phyloP scores from a whole-genome alignment of 306 rosid genomes.

The Aeschynomene evenia region DNA sequence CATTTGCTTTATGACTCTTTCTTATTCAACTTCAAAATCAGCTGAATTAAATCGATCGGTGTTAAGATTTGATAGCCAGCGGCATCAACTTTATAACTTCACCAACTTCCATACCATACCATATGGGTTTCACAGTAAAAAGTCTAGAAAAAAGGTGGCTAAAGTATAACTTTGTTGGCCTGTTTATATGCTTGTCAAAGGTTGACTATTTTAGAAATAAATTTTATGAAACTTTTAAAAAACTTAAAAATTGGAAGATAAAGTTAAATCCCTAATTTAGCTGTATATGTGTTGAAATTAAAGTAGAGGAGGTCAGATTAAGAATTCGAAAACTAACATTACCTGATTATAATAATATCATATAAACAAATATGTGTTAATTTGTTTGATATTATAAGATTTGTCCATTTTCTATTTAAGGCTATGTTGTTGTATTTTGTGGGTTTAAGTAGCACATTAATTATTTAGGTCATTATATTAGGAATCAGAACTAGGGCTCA shows the following conservation, averaged over 20 bases:
- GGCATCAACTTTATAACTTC: constrained; percentile 10
- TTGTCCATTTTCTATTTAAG: neutral
- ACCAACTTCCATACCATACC: constrained; percentile 33
- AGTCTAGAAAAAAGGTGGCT: constrained; percentile 16
- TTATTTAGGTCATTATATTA: no score
- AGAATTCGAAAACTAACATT: neutral
- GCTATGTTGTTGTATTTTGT: neutral
- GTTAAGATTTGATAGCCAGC: constrained; percentile 17
- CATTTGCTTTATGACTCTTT: constrained; percentile 7
- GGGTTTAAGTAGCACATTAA: neutral
- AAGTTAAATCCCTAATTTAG: neutral
- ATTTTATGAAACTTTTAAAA: neutral
- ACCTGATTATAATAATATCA: neutral
- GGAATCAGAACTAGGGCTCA: neutral
- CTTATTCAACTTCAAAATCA: constrained; percentile 7
- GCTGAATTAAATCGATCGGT: constrained; percentile 20
- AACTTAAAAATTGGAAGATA: neutral
- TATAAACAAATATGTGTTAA: no score
- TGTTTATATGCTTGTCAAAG: neutral
- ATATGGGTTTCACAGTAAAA: neutral
- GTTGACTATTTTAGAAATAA: neutral
- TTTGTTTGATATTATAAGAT: neutral
- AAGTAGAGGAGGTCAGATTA: neutral
- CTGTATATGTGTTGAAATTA: neutral
- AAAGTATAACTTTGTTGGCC: constrained; percentile 14